A percentile compares a stretch with the other conserved stretches of the same genome.
These are phyloP conservation scores for Allomyces macrogynus DNA, from an alignment of 192 early-diverging fungal species.

Conservation along the genomic window DNA sequence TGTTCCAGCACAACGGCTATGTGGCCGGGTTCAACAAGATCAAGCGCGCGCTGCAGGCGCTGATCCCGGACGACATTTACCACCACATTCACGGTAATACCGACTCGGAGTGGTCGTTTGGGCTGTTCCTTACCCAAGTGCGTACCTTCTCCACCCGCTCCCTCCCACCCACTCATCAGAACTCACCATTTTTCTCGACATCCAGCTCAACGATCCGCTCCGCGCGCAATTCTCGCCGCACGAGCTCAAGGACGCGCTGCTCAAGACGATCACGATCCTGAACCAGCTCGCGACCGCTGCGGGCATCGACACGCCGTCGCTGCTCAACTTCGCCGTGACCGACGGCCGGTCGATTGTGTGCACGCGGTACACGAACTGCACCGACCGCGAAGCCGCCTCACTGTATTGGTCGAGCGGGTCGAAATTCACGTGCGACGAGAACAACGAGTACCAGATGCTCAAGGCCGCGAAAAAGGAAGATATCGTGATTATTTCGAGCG, in stretches of 20 bases:
- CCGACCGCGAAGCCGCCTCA: constrained; percentile 43
- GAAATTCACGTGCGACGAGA: constrained; percentile 38
- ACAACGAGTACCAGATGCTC: constrained; percentile 51
- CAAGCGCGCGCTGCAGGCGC: constrained; percentile 41
- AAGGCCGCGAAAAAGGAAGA: constrained; percentile 52
- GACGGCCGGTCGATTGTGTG: constrained; percentile 55
- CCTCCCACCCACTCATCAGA: neutral
- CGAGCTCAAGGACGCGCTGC: constrained; percentile 47
- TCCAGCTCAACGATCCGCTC: constrained; percentile 16
- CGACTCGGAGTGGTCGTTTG: constrained; percentile 65
- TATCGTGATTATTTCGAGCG: constrained; percentile 53
- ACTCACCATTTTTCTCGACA: neutral
- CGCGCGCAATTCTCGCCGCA: constrained; percentile 28
- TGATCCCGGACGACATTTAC: constrained; percentile 43
- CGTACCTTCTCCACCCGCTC: constrained; percentile 3
- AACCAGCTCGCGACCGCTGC: constrained; percentile 47
- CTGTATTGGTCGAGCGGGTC: constrained; percentile 64
- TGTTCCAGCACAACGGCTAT: constrained; percentile 69
- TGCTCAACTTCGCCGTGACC: constrained; percentile 69
- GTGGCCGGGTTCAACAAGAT: constrained; percentile 48
- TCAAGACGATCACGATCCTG: constrained; percentile 49
- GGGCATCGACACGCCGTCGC: constrained; percentile 38
- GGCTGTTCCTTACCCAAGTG: constrained; percentile 51
- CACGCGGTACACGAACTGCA: constrained; percentile 50
- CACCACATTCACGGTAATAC: constrained; percentile 53